Conservation (phyloP, 148 eudicot species). For the Fagopyrum tataricum region DNA sequence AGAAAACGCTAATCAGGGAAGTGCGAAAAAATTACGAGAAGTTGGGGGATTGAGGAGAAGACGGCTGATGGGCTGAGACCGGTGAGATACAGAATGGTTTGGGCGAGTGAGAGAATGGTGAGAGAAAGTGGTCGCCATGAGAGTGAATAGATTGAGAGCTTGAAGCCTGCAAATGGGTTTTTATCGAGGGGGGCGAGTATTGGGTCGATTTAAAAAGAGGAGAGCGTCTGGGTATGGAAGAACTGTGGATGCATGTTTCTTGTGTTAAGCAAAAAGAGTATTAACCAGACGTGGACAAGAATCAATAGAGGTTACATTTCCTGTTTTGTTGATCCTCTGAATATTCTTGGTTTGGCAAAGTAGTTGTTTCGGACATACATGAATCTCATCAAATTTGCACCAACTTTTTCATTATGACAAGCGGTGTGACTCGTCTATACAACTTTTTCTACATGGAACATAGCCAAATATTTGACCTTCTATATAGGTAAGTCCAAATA, state of each 20-base stretch:
- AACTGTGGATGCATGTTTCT: not conserved
- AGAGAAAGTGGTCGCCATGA: conserved; percentile 1
- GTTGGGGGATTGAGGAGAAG: not conserved
- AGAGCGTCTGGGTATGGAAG: not conserved
- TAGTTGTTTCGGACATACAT: too few relatives aligned
- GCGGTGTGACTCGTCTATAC: too few relatives aligned
- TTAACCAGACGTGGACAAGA: not conserved
- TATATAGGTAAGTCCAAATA: too few relatives aligned
- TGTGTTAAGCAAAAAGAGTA: not conserved
- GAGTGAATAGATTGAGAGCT: not conserved
- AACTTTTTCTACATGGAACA: too few relatives aligned
- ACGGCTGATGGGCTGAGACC: not conserved
- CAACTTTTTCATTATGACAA: too few relatives aligned
- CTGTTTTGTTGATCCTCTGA: not conserved
- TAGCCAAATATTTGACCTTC: too few relatives aligned
- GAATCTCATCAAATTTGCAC: too few relatives aligned
- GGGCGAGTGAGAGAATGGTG: not conserved
- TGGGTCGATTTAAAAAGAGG: not conserved
- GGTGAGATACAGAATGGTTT: not conserved
- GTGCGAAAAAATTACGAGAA: not conserved
- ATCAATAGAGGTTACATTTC: not conserved
- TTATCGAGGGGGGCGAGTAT: not conserved
- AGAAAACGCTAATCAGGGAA: not conserved
- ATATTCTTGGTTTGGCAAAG: not conserved
- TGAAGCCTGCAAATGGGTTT: not conserved